Evolutionary conservation across 371 early-diverging fungal genomes (phyloP), one percentile per base, ranked within the genome.

Genomic region (Coemansia sp.): DNA sequence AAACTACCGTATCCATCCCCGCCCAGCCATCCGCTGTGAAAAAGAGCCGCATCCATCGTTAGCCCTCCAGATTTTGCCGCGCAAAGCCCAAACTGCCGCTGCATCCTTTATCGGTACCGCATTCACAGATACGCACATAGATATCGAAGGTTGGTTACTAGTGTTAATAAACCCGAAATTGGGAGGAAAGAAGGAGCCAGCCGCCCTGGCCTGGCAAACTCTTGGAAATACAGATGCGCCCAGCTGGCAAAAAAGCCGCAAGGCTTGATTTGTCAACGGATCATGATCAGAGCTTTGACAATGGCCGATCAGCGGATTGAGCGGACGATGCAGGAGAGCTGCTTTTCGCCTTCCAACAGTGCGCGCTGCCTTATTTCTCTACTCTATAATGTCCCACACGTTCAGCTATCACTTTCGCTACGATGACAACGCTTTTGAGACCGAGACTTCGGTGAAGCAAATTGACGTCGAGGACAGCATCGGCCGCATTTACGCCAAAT

Each of bases 351-450:
- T 47, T 47, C 47, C 47, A 20, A 47, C 26, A 5, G 7, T 7
- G 47, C 35, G 34, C 26, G 10, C 9, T 53, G 4, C 53, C 14
- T n/a, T 50, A 50, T 8, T 31, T 10, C 35, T 31, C 20, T 42
- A 40, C 2, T 59, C 50, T 11, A 13, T 50, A 41, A 73, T 73
- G 70, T 16, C 70, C 9, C 42, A 50, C 30, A 34, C 62, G n/a
- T 74, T 74, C 31, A 74, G 74, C 52, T 74, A 59, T 41, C 54
- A 74, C 55, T 69, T 62, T 57, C 70, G 74, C 49, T 77, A 77
- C 47, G 78, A 77, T 54, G 82, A 81, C 65, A 82, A 84, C 60
- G 78, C 61, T n/a, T 62, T 57, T 38, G 72, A 81, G 26, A 83
- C 85, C 1, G 78, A 76, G 56, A 80, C 85, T 14, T 84, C 83